Evolutionary conservation across 768 basidiomycete species (phyloP).

Genomic region (Boletus vinaceobasis): DNA sequence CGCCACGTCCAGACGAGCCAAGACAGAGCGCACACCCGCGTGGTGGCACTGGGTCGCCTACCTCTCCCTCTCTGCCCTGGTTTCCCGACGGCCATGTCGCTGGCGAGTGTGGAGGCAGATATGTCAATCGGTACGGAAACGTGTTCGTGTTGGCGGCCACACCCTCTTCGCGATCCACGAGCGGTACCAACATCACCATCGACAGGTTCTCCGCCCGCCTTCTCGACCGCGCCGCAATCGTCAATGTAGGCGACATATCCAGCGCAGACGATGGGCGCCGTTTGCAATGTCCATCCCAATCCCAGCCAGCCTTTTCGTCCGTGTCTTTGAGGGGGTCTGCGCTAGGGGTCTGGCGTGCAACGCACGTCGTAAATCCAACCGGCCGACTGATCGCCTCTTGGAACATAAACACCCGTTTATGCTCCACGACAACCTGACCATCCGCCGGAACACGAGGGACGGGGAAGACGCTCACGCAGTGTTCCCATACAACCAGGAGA

Average conservation of each 20-base stretch:
- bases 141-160: not conserved
- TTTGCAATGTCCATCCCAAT: not conserved
- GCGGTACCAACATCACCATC: constrained; percentile 26
- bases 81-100: not conserved
- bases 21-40: constrained; percentile 20
- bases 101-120: constrained; percentile 7
- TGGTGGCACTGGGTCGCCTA: not conserved
- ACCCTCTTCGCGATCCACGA: not conserved
- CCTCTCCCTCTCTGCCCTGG: not conserved
- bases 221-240: constrained; percentile 24
- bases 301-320: not conserved
- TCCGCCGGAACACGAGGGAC: constrained; percentile 21
- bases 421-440: constrained; percentile 20
- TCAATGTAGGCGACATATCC: constrained; percentile 14
- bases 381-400: constrained; percentile 22
- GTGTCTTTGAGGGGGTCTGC: not conserved
- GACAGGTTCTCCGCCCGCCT: constrained; percentile 12
- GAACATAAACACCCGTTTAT: constrained; percentile 26
- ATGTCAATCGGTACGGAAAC: constrained; percentile 23
- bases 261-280: not conserved
- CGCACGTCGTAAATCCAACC: constrained; percentile 28
- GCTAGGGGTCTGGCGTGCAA: constrained; percentile 1
- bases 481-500: constrained; percentile 28
- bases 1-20: constrained; percentile 28
- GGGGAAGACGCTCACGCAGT: constrained; percentile 25